These are phyloP conservation scores for Coniochaeta hoffmannii DNA, from an alignment of 2,329 filamentous ascomycete species.

Conservation along the genomic window DNA sequence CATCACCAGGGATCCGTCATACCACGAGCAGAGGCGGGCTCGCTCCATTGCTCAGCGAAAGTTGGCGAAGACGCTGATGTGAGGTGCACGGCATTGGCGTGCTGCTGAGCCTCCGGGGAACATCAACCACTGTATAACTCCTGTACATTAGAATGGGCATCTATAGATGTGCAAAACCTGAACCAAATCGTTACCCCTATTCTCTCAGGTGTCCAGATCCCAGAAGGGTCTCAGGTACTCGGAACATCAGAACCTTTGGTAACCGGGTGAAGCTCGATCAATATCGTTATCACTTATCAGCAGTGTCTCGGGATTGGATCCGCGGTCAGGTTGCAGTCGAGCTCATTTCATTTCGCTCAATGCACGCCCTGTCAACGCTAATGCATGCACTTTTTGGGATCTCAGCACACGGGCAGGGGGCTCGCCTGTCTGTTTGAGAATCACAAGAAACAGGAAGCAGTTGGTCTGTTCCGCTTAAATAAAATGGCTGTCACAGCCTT, in stretches of 20 bases:
- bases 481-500: too few species aligned
- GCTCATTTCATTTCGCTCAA: constrained; percentile 12
- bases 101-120: neutral
- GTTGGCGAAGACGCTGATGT: constrained; percentile 10
- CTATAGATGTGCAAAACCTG: neutral
- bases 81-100: neutral
- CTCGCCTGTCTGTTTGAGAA: too few species aligned
- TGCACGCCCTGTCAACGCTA: constrained; percentile 12
- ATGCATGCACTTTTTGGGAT: constrained; percentile 10
- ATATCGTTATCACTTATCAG: neutral
- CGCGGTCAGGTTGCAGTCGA: constrained; percentile 3
- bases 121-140: neutral
- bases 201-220: too few species aligned
- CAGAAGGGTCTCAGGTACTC: too few species aligned
- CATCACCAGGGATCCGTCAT: constrained; percentile 33
- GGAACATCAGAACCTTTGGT: neutral
- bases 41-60: constrained; percentile 6
- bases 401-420: neutral
- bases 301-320: neutral
- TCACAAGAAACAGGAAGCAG: too few species aligned
- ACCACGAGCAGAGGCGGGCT: constrained; percentile 11
- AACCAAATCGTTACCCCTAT: neutral
- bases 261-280: constrained; percentile 2
- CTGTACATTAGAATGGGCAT: neutral
- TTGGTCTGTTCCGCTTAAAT: too few species aligned